Evolutionary conservation across 1,139 yeast genomes (phyloP), one percentile per base, ranked within the genome.

Genomic region (Hansenula sp.): DNA sequence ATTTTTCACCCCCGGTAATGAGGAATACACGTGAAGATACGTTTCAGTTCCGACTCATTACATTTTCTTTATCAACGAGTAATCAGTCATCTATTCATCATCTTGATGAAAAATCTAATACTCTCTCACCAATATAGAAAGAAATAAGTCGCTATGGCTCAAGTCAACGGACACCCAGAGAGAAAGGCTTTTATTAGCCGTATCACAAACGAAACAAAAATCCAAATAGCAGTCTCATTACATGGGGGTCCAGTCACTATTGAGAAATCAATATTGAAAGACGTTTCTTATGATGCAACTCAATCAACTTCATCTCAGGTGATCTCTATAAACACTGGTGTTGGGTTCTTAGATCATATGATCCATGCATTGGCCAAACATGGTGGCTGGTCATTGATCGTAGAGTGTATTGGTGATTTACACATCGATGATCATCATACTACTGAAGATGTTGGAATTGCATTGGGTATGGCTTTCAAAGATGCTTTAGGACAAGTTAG

Each of bases 351-450:
- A 49, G 99, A 93, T 68, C 99, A 93, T 65, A 93, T 93, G 99
- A 72, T 93, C 38, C 97, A 91, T 60, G 99, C 99, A 0, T 73
- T 93, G 55, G 97, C 98, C 36, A 93, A 93, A 62, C 99, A 93
- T 66, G 74, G 94, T 1, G 99, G 99, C 13, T 93, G 99, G 99
- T 88, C 96, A 18, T 65, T 93, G 49, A 72, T 87, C 30, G 77
- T 93, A 25, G 96, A 87, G 60, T 91, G 98, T 66, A 76, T 85
- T 49, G 99, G 99, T 33, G 99, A 93, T 62, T 71, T 90, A 59
- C 96, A 90, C 65, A 91, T 93, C 44, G 99, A 93, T 63, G 99
- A 93, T 67, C 99, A 93, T 65, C 99, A 93, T 65, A 83, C 96
- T 1, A 86, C 96, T 6, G 99, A 93, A 66, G 99, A 93, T 67